Evolutionary conservation across 306 rosid species (phyloP).

Genomic region (Betula pendula): DNA sequence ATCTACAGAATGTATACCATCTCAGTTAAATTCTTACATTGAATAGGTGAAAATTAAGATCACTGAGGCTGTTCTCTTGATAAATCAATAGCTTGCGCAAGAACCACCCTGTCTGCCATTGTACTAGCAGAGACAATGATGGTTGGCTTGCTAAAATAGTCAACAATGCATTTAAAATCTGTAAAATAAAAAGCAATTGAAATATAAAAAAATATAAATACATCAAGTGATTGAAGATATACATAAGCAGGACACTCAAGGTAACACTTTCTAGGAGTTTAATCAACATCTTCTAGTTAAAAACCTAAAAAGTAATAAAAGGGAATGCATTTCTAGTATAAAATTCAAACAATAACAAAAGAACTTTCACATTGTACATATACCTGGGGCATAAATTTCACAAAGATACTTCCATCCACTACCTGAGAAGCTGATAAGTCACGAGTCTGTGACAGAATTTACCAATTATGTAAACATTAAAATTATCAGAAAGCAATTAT

Average conservation of each 20-base stretch:
- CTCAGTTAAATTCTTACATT: constrained; percentile 52
- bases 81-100: constrained; percentile 57
- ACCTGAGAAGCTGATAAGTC: constrained; percentile 29
- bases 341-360: constrained; percentile 8
- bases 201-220: constrained; percentile 12
- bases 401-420: constrained; percentile 45
- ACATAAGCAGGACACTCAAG: constrained; percentile 19
- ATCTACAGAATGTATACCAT: constrained; percentile 20
- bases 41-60: constrained; percentile 51
- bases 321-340: neutral
- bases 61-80: constrained; percentile 40
- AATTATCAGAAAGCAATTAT: neutral
- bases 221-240: constrained; percentile 24
- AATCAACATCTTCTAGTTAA: neutral
- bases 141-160: constrained; percentile 66
- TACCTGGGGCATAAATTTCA: constrained; percentile 57
- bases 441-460: constrained; percentile 31
- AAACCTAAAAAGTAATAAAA: constrained; percentile 3
- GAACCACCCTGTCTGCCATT: constrained; percentile 87
- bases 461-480: neutral
- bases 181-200: constrained; percentile 31
- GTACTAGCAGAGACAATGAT: constrained; percentile 49
- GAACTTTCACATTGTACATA: neutral
- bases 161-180: constrained; percentile 73
- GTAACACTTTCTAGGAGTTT: neutral